phyloP scores from a whole-genome alignment of 2,329 filamentous ascomycete species.

The Bertia moriformis region DNA sequence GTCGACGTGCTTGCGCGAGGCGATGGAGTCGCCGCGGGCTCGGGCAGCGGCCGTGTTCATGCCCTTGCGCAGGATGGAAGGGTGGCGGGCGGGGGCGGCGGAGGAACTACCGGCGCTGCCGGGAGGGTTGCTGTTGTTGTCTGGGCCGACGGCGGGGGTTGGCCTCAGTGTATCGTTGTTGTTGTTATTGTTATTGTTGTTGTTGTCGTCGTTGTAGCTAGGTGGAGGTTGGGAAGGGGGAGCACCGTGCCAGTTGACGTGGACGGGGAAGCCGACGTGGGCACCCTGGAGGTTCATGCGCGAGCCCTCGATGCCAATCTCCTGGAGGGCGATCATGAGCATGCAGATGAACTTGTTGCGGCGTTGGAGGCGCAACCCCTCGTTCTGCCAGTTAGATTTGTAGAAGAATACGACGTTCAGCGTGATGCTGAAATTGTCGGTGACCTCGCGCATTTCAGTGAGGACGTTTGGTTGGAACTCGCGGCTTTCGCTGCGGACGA shows the following conservation, averaged over 20 bases:
- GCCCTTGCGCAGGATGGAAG: constrained; percentile 38
- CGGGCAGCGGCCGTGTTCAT: constrained; percentile 22
- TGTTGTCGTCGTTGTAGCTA: neutral
- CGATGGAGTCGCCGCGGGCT: constrained; percentile 38
- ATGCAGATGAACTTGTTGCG: constrained; percentile 65
- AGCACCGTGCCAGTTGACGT: neutral
- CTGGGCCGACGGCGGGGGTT: neutral
- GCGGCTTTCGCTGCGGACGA: constrained; percentile 51
- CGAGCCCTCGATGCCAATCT: constrained; percentile 43
- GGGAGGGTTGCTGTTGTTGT: neutral
- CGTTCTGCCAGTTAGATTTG: constrained; percentile 64
- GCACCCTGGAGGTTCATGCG: constrained; percentile 1
- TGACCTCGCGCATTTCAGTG: constrained; percentile 47
- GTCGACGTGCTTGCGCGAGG: constrained; percentile 48
- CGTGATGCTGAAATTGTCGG: constrained; percentile 48
- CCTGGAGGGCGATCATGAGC: constrained; percentile 51
- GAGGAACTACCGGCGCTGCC: neutral
- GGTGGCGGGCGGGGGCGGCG: constrained; percentile 12
- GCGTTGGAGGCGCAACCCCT: constrained; percentile 52
- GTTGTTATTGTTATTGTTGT: too few relatives aligned
- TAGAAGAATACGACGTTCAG: constrained; percentile 62
- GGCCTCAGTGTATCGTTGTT: neutral
- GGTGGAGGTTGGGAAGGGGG: too few relatives aligned
- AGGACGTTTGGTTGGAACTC: constrained; percentile 57
- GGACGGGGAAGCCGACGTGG: neutral